These are phyloP conservation scores for Colletotrichum magnum DNA, from an alignment of 2,329 filamentous ascomycete species.

Conservation along the genomic window DNA sequence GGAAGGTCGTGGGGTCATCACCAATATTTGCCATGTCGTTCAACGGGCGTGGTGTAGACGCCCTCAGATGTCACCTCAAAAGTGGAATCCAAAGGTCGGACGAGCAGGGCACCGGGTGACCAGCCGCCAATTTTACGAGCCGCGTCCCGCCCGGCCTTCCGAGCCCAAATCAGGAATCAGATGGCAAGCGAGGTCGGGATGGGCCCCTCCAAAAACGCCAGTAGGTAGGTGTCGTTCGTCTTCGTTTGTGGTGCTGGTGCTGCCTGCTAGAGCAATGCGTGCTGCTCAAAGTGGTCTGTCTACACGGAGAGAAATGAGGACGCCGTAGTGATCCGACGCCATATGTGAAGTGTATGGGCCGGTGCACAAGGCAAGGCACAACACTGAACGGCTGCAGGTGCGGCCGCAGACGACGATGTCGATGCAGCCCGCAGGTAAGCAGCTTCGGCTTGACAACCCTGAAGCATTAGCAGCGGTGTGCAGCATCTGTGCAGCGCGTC, in stretches of 20 bases:
- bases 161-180: conserved; percentile 29
- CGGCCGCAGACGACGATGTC: conserved; percentile 18
- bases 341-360: background rate
- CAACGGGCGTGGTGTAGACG: conserved; percentile 9
- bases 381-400: background rate
- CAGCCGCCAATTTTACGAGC: conserved; percentile 25
- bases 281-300: background rate
- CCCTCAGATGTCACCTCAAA: conserved; percentile 20
- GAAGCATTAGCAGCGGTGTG: background rate
- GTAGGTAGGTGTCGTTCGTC: background rate
- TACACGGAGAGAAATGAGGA: background rate
- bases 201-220: background rate
- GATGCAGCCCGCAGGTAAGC: background rate
- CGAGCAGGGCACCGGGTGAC: conserved; percentile 23
- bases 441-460: too few species aligned
- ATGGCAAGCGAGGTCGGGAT: conserved; percentile 4
- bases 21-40: conserved; percentile 30
- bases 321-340: background rate
- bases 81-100: conserved; percentile 13
- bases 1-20: conserved; percentile 10
- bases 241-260: too few species aligned
- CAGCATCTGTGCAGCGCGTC: background rate
- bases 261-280: too few species aligned
- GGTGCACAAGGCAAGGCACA: background rate
- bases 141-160: conserved; percentile 36